Conservation (phyloP, 2,329 filamentous ascomycete species). For the Tricladium varicosporioides region DNA sequence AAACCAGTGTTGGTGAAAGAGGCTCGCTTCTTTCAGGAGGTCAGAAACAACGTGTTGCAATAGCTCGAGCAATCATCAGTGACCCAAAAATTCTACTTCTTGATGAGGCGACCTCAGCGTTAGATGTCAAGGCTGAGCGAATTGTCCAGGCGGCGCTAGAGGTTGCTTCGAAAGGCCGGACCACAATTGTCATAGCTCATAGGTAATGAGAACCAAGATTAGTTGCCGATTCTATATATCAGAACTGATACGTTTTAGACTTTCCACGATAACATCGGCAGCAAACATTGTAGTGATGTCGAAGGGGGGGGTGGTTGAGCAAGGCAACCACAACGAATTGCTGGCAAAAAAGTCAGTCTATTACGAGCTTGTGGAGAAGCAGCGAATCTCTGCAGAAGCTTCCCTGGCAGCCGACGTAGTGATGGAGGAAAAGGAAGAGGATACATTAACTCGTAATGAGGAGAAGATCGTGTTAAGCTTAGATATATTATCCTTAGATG, state of each 20-base stretch:
- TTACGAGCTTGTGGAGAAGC: neutral
- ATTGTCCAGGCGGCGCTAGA: slow-evolving; percentile 90
- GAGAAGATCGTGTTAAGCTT: too few relatives aligned
- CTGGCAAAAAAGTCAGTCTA: slow-evolving; percentile 61
- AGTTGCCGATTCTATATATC: slow-evolving; percentile 83
- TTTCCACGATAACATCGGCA: slow-evolving; percentile 90
- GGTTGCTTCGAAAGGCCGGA: slow-evolving; percentile 76
- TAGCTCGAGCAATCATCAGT: slow-evolving; percentile 81
- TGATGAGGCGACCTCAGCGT: slow-evolving; percentile 87
- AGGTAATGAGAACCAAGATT: slow-evolving; percentile 81
- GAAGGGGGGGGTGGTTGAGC: slow-evolving; percentile 79
- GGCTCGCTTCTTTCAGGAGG: slow-evolving; percentile 87
- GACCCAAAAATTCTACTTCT: slow-evolving; percentile 87
- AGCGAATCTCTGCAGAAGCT: slow-evolving; percentile 57
- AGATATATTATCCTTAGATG: too few relatives aligned
- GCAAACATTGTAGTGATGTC: slow-evolving; percentile 94
- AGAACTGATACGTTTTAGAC: slow-evolving; percentile 83
- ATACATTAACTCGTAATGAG: too few relatives aligned
- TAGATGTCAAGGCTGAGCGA: slow-evolving; percentile 89
- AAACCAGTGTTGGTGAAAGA: slow-evolving; percentile 87
- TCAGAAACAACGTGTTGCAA: slow-evolving; percentile 92
- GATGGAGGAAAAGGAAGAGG: too few relatives aligned
- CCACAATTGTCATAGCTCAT: slow-evolving; percentile 90
- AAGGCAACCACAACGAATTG: slow-evolving; percentile 79
- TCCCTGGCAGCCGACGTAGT: slow-evolving; percentile 30